phyloP scores from a whole-genome alignment of 2,329 filamentous ascomycete genomes.

The Bipolaris zeicola region DNA sequence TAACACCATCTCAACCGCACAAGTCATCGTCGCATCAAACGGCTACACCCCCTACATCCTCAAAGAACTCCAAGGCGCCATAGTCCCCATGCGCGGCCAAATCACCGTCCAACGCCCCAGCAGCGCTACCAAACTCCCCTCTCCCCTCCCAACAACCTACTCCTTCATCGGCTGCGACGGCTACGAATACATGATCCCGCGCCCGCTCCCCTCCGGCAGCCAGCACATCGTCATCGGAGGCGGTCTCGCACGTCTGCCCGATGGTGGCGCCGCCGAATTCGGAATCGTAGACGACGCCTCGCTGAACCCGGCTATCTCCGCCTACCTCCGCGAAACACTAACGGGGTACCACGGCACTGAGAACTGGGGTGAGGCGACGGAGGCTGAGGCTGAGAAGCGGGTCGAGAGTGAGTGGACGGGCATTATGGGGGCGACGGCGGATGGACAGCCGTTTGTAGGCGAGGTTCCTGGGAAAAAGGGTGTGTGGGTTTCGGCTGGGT shows the following conservation, averaged over 20 bases:
- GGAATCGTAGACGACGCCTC: conserved; percentile 63
- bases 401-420: conserved; percentile 54
- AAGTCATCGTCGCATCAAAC: conserved; percentile 44
- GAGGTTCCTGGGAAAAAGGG: conserved; percentile 50
- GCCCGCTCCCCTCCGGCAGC: conserved; percentile 46
- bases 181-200: conserved; percentile 71
- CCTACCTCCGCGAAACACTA: conserved; percentile 53
- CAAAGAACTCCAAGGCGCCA: conserved; percentile 44
- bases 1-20: conserved; percentile 20
- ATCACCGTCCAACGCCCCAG: conserved; percentile 48
- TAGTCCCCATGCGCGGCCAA: conserved; percentile 51
- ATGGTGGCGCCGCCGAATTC: conserved; percentile 56
- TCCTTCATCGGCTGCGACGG: conserved; percentile 65
- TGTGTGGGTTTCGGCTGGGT: conserved; percentile 64
- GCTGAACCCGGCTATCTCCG: conserved; percentile 58
- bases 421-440: conserved; percentile 59
- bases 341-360: conserved; percentile 58
- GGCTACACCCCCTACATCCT: conserved; percentile 43
- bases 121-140: conserved; percentile 45
- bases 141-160: conserved; percentile 59
- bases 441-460: conserved; percentile 57
- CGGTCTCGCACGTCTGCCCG: conserved; percentile 53
- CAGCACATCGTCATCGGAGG: conserved; percentile 68
- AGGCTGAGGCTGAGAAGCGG: conserved; percentile 23
- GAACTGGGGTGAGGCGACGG: conserved; percentile 44